Evolutionary conservation across 176 grass and related monocot species (phyloP), one percentile per base, ranked within the genome.

Genomic region (Ensete glaucum): DNA sequence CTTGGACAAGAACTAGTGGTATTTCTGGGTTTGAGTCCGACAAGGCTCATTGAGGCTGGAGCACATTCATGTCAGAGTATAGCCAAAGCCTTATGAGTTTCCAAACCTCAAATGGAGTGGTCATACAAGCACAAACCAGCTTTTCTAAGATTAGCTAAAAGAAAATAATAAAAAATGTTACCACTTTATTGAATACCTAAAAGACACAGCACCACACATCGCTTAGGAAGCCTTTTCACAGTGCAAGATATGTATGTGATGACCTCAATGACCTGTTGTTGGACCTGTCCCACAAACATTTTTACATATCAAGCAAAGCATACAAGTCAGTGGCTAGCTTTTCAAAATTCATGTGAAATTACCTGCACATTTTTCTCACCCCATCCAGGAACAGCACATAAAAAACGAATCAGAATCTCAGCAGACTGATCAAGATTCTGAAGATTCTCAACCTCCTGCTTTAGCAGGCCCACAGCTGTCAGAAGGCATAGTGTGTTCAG

Each of bases 281-380:
- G 95, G n/a, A 99, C 95, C 94, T 97, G 90, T 89, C 67, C 78
- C 77, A 81, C 77, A 13, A 89, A 77, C 81, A 74, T 48, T 26
- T 62, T n/a, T 0, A 71, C 59, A 52, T 70, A 50, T 74, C 78
- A 76, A 74, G 50, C 27, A 54, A 77, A 79, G 52, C 58, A 86
- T 84, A 54, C 8, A 14, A 56, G 52, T 58, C 71, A 59, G 27
- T 58, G 55, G 67, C 49, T 49, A 78, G 48, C 72, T 51, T 70
- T 7, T 11, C 1, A 81, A 74, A 51, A 83, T 69, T 68, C 72
- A 43, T 79, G 76, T 43, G 34, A 43, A 43, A 43, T 4, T 85
- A 97, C 94, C 89, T 99, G 95, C 16, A 99, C 88, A 76, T 99
- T 99, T 79, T 99, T 99, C 82, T 99, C 95, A 43, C 76, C 80